phyloP scores from a whole-genome alignment of 1,284 basidiomycete genomes.

The Bjerkandera adusta region DNA sequence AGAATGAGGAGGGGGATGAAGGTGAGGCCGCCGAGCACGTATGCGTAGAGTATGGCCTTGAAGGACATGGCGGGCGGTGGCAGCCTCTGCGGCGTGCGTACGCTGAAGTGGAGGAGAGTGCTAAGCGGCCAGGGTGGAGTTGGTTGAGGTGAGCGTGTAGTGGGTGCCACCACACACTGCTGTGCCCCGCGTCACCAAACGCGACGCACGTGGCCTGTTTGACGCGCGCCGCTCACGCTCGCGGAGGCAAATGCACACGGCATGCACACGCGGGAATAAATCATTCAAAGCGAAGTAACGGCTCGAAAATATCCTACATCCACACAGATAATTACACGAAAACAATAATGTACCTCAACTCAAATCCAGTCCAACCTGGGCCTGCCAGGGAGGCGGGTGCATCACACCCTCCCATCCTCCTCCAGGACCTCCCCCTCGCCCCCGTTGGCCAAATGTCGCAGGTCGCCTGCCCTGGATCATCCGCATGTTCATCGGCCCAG shows the following conservation, averaged over 20 bases:
- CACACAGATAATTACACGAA: conserved; percentile 1
- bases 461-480: conserved; percentile 28
- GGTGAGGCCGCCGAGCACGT: conserved; percentile 85
- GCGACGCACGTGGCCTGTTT: conserved; percentile 6
- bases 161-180: background rate
- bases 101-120: conserved; percentile 3
- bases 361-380: conserved; percentile 16
- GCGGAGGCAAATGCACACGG: no score
- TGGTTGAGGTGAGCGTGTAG: conserved; percentile 5
- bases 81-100: background rate
- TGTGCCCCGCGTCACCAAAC: conserved; percentile 5
- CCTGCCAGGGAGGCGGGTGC: conserved; percentile 15
- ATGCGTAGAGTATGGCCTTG: conserved; percentile 72
- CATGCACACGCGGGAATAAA: background rate
- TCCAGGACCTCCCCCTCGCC: conserved; percentile 23
- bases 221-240: background rate
- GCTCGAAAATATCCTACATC: no score
- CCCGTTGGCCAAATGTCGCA: conserved; percentile 31
- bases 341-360: conserved; percentile 12
- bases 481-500: conserved; percentile 26
- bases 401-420: conserved; percentile 13
- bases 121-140: no score
- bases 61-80: conserved; percentile 46
- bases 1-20: conserved; percentile 76
- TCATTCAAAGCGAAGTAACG: no score